phyloP scores from a whole-genome alignment of 176 grass and related monocot species.

The bread wheat (Triticum aestivum) region IWGSC_CS_RefSeq_v2.1 NC_057795.1:572432101-572432600 shows the following conservation, averaged over 20 bases:
- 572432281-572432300: background rate
- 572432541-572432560: background rate
- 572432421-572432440: background rate
- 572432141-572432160: constrained; percentile 29
- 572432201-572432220: no score
- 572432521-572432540: background rate
- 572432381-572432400: background rate
- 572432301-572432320: background rate
- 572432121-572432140: constrained; percentile 36
- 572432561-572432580: background rate
- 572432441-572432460: background rate
- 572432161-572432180: constrained; percentile 30
- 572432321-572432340: background rate
- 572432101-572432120: constrained; percentile 54
- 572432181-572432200: constrained; percentile 31
- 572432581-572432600: background rate
- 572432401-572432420: background rate
- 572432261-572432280: constrained; percentile 11
- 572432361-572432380: background rate
- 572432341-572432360: background rate
- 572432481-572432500: background rate
- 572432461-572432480: background rate
- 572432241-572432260: background rate
- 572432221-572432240: background rate
- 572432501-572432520: background rate